Conservation (phyloP, 257 asterid species). For the Phtheirospermum japonicum region DNA sequence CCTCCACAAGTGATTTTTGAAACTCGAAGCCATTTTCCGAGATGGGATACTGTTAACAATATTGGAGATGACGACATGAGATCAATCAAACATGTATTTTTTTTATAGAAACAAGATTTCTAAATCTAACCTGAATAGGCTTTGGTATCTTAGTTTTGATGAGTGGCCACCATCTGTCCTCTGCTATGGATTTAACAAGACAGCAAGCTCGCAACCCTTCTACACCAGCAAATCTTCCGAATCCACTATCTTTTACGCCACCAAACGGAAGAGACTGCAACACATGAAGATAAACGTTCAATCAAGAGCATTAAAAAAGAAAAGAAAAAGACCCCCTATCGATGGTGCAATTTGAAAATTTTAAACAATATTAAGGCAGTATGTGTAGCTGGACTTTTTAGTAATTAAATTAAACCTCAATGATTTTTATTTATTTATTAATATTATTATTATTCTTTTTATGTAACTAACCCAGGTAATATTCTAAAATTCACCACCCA, state of each 20-base stretch:
- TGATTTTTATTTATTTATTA: background rate
- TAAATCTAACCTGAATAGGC: slow-evolving; percentile 76
- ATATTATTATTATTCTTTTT: no score
- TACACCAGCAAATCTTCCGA: slow-evolving; percentile 94
- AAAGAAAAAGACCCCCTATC: no score
- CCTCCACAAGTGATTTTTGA: slow-evolving; percentile 73
- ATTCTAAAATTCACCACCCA: background rate
- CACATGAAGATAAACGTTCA: slow-evolving; percentile 15
- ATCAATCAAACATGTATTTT: background rate
- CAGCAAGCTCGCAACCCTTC: slow-evolving; percentile 99
- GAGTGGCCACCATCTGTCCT: slow-evolving; percentile 97
- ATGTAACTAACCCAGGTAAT: background rate
- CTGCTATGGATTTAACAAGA: slow-evolving; percentile 85
- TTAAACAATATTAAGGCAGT: background rate
- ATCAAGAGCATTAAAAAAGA: slow-evolving; percentile 8
- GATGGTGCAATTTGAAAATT: no score
- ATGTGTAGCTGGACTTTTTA: background rate
- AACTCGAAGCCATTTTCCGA: slow-evolving; percentile 79
- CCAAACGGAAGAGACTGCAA: slow-evolving; percentile 96
- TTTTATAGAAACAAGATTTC: background rate
- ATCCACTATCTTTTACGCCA: slow-evolving; percentile 94
- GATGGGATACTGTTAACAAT: slow-evolving; percentile 62
- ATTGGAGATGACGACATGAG: background rate
- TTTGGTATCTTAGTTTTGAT: slow-evolving; percentile 90
- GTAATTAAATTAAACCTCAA: background rate